These are phyloP conservation scores for Theileria luwenshuni DNA, from an alignment of 169 alveolate species.

Conservation along the genomic window DNA sequence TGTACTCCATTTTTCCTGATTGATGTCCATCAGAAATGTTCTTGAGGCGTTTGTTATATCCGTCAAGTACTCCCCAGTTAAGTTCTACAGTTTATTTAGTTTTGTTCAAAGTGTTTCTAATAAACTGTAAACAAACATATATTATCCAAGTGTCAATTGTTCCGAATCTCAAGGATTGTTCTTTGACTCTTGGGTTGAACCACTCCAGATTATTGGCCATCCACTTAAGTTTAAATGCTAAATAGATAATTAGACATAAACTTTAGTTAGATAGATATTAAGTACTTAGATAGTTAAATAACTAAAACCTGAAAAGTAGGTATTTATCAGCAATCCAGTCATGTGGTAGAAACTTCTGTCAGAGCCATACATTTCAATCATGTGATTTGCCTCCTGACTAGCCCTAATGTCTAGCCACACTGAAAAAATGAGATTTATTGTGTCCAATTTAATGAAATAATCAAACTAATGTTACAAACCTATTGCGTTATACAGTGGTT, in stretches of 20 bases:
- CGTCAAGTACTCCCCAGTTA: slow-evolving; percentile 83
- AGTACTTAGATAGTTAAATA: too few species aligned
- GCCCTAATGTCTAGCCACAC: slow-evolving; percentile 92
- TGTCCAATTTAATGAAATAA: background rate
- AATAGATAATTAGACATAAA: slow-evolving; percentile 16
- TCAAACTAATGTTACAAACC: slow-evolving; percentile 34
- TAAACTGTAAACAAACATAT: slow-evolving; percentile 42
- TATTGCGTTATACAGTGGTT: slow-evolving; percentile 89
- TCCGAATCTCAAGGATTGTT: slow-evolving; percentile 81
- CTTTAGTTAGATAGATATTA: slow-evolving; percentile 69
- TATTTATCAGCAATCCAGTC: slow-evolving; percentile 88
- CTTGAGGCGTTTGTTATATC: slow-evolving; percentile 94
- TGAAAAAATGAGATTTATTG: background rate
- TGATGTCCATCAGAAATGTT: slow-evolving; percentile 87
- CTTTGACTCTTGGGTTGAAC: slow-evolving; percentile 64
- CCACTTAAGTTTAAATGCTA: slow-evolving; percentile 77
- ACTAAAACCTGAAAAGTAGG: slow-evolving; percentile 92
- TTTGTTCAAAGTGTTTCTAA: too few species aligned
- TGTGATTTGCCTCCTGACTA: slow-evolving; percentile 71
- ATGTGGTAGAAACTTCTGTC: slow-evolving; percentile 73
- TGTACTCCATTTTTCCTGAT: slow-evolving; percentile 84
- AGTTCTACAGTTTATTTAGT: slow-evolving; percentile 26
- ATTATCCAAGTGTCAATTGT: slow-evolving; percentile 88
- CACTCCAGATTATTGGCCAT: slow-evolving; percentile 77
- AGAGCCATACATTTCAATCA: slow-evolving; percentile 65